Base-by-base conservation (phyloP, 805 yeast genomes). In the Hanseniaspora pseudoguilliermondii region DNA sequence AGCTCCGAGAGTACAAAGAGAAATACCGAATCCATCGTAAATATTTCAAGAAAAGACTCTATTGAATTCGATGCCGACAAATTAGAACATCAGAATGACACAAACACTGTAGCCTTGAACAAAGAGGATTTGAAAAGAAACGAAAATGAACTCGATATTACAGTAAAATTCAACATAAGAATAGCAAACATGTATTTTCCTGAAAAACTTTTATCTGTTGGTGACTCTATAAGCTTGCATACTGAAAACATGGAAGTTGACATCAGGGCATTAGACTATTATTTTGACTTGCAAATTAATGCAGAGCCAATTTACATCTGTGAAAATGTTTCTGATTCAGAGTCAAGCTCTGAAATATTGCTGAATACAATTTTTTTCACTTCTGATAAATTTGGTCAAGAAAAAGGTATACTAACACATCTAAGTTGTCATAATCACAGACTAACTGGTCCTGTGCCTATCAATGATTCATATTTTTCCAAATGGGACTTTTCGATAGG, bases 381-480 rank as follows among this genome's bases (percentile, higher is more conserved):
- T 57, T 64, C 64, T 5, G 60, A 63, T 21, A 72, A 75, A 3
- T 65, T 64, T 11, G 66, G 64, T 10, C 57, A 62, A 25, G 63
- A 64, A 43, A 56, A 64, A 47, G 64, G 72, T 20, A 47, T 50
- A n/a, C 57, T 58, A 5, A 74, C 81, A 0, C 80, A 80, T 46
- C 61, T 86, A 13, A 64, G 75, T 2, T 73, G 87, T 25, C 95
- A 86, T 66, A 95, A 96, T 0, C 96, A 91, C 66, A 75, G 97
- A 63, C 81, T 90, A 82, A 88, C 88, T 71, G 98, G 98, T 0
- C 65, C 88, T 2, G 96, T 96, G 0, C 97, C 97, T 0, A 72
- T 75, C 8, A 95, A 87, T 64, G 88, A 91, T 0, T 87, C 97
- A 0, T 93, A 86, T 65, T 81, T 79, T 60, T 89, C 96, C 63